These are phyloP conservation scores for Gaillardinia entomophila DNA, from an alignment of 805 yeast genomes.

Conservation along the genomic window DNA sequence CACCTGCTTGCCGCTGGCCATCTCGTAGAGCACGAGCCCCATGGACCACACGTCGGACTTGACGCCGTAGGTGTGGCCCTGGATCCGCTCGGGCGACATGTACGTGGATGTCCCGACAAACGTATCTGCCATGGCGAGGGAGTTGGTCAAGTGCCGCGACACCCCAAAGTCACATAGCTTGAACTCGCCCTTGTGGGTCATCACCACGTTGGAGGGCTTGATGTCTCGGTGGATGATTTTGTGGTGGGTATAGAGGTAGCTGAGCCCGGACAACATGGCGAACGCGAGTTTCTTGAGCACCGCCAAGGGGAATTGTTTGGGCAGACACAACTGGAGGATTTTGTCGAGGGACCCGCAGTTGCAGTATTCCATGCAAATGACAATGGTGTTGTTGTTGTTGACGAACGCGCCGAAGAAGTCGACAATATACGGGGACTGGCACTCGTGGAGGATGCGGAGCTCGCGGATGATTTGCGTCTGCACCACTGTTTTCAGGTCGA, in stretches of 20 bases:
- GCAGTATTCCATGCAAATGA: constrained; percentile 93
- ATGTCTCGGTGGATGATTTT: constrained; percentile 93
- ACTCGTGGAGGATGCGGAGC: constrained; percentile 84
- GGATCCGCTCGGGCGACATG: constrained; percentile 95
- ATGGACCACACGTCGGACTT: constrained; percentile 97
- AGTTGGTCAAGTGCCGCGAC: constrained; percentile 82
- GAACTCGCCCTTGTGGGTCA: constrained; percentile 80
- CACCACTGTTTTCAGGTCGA: constrained; percentile 74
- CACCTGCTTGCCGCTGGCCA: constrained; percentile 81
- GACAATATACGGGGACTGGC: constrained; percentile 76
- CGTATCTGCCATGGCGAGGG: constrained; percentile 82
- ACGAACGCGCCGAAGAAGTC: constrained; percentile 89
- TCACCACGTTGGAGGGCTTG: constrained; percentile 88
- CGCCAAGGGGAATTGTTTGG: constrained; percentile 44
- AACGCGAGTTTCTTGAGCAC: constrained; percentile 70
- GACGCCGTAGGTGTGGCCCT: constrained; percentile 89
- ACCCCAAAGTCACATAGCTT: constrained; percentile 98
- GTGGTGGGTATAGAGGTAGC: constrained; percentile 75
- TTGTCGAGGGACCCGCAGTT: constrained; percentile 91
- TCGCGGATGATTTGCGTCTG: constrained; percentile 85
- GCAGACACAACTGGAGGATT: constrained; percentile 49
- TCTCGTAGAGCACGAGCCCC: constrained; percentile 84
- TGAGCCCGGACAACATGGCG: constrained; percentile 74
- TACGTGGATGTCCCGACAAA: constrained; percentile 97
- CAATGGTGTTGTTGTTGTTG: constrained; percentile 58